Base-by-base conservation (phyloP, 2,329 filamentous ascomycete genomes). In the Xylariales sp. region DNA sequence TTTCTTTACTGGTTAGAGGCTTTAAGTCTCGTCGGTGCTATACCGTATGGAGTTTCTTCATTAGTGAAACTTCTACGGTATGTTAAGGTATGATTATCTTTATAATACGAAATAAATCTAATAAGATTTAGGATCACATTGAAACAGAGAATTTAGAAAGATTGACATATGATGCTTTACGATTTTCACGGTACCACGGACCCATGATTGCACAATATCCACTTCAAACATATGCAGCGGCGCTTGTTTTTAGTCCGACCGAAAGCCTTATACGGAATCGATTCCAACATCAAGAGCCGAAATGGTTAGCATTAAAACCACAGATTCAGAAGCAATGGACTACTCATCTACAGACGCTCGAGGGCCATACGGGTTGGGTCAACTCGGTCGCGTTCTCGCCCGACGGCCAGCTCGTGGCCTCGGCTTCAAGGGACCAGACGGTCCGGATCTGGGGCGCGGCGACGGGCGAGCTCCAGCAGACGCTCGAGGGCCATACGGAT, bases 1-100 rank as follows among this genome's bases (percentile, higher is more conserved):
- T 55, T 57, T 33, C 54, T 71, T 1, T 55, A 69, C 37, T 71
- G 63, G 66, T 48, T 72, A 3, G 66, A 72, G 40, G 58, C 61
- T 21, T 52, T 70, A 3, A 61, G 62, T 31, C 53, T 66, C 5
- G 41, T 63, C 13, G 31, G 37, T 8, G 42, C 46, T 25, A 44
- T 57, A 6, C 43, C 45, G 6, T 31, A 48, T 39, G 60, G 48
- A 2, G 33, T 58, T 4, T 15, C 43, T 8, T 40, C 48, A 8
- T 42, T 60, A 13, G 4, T 8, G 7, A 45, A 47, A 34, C 49
- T 60, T 11, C 31, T 41, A n/a, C n/a, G 11, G 12, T 33, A 19
- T 13, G n/a, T 41, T 32, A 28, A 19, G 40, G 25, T 43, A 18
- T 10, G 31, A 29, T 15, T 21, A 8, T 29, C 19, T 13, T 23